These are phyloP conservation scores for Stemphylium lycopersici DNA, from an alignment of 2,329 filamentous ascomycete genomes.

Conservation along the genomic window DNA sequence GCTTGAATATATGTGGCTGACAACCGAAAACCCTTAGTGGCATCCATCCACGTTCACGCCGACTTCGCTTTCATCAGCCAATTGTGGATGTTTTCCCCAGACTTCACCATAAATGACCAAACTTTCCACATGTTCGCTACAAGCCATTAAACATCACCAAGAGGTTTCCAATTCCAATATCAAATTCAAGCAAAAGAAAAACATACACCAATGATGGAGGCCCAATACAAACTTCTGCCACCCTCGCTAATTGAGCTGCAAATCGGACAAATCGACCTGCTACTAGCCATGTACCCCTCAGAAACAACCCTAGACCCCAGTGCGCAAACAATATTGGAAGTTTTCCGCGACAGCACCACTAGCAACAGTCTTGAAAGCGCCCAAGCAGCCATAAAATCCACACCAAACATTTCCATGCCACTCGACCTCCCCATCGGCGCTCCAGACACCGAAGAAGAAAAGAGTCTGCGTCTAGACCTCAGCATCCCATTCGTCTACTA, in stretches of 20 bases:
- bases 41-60: not conserved
- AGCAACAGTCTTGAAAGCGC: not conserved
- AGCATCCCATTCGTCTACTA: constrained; percentile 27
- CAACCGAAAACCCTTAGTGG: constrained; percentile 10
- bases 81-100: not conserved
- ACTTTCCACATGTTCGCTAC: not conserved
- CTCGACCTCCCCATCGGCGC: constrained; percentile 18
- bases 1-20: constrained; percentile 1
- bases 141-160: not conserved
- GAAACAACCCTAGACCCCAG: constrained; percentile 22
- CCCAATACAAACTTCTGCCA: constrained; percentile 28
- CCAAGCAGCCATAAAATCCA: not conserved
- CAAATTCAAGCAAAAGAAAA: not conserved
- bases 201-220: not conserved
- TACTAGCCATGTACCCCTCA: constrained; percentile 38
- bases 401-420: constrained; percentile 17
- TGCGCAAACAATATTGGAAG: constrained; percentile 13
- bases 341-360: constrained; percentile 13
- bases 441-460: not conserved
- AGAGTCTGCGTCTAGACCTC: constrained; percentile 26
- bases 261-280: constrained; percentile 36
- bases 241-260: constrained; percentile 34
- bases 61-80: constrained; percentile 1
- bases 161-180: no score
- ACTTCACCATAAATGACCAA: not conserved